Base-by-base conservation (phyloP, 495 filamentous ascomycete genomes). In the Podospora comata region DNA sequence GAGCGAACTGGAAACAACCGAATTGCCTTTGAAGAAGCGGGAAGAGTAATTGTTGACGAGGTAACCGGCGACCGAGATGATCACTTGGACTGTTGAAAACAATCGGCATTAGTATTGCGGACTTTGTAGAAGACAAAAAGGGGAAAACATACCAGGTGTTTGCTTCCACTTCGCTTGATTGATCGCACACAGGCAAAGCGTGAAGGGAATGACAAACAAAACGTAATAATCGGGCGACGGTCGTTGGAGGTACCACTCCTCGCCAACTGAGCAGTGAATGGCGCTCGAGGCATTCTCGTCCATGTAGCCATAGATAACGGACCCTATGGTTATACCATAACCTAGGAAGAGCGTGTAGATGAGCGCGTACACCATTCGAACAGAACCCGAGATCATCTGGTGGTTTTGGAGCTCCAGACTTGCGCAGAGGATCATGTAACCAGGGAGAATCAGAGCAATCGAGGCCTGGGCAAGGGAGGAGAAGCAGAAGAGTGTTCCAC, bases 301-400 rank as follows among this genome's bases (percentile, higher is more conserved):
- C 65, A 97, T 83, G 23, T 93, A 82, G 20, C 94, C 95, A 72
- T 96, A 97, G 7, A 98, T 83, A 2, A 91, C 91, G 0, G 94
- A 94, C 28, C 94, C 94, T 48, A 98, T 92, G 5, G 95, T 97
- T 72, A 98, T 97, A 6, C 94, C 95, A 72, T 94, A 97, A n/a
- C 94, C 94, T 7, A 98, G 89, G 78, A 97, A 96, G 2, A 97
- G 83, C 0, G 94, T 94, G 78, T 97, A 97, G 34, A 97, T 94
- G 65, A 97, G 90, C 7, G 94, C 92, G 70, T 97, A 97, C 5
- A 98, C 92, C 90, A 97, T 94, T 60, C 94, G 91, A 13, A 97
- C 91, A 5, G 92, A 94, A 2, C 94, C 94, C 19, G 94, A 92
- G 5, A 97, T 90, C 61, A 98, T 89, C 67, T 89, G 90, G 64